Conservation (phyloP, 1,284 basidiomycete species). For the Ustilago lituana region DNA sequence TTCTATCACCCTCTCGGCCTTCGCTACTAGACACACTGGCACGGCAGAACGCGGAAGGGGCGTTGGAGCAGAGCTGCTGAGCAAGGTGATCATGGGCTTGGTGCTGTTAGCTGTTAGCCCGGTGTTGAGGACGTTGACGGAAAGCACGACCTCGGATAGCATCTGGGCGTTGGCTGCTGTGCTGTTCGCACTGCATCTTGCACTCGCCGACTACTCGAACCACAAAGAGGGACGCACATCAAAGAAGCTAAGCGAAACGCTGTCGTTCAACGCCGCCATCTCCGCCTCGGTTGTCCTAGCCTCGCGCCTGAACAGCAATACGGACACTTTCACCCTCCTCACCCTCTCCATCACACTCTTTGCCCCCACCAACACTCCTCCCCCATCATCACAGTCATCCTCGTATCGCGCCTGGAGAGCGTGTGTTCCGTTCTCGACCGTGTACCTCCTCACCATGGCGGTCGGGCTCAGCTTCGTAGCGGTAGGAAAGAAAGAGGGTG, state of each 20-base stretch:
- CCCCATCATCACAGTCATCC: no score
- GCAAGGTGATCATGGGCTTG: slow-evolving; percentile 77
- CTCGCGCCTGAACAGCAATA: slow-evolving; percentile 82
- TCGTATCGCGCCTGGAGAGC: background rate
- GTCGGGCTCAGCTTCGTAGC: background rate
- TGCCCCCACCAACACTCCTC: slow-evolving; percentile 12
- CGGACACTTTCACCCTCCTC: slow-evolving; percentile 88
- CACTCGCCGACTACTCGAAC: slow-evolving; percentile 75
- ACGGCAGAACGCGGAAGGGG: background rate
- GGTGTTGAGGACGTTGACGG: slow-evolving; percentile 87
- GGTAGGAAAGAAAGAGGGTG: background rate
- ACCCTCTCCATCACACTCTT: slow-evolving; percentile 75
- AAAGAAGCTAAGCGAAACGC: slow-evolving; percentile 69
- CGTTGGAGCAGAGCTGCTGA: slow-evolving; percentile 15
- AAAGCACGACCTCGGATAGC: slow-evolving; percentile 92
- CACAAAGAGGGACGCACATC: slow-evolving; percentile 18
- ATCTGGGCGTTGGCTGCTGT: slow-evolving; percentile 88
- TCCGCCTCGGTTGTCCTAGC: slow-evolving; percentile 93
- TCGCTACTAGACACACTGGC: no score
- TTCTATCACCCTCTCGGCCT: background rate
- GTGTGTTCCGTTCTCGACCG: background rate
- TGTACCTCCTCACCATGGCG: slow-evolving; percentile 6
- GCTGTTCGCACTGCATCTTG: slow-evolving; percentile 75
- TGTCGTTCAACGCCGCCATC: slow-evolving; percentile 94
- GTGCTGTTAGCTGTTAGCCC: slow-evolving; percentile 89